Percentiles rank a stretch among this genome's conserved stretches.
These are phyloP conservation scores for Trifolium pratense DNA, from an alignment of 306 rosid species.

Conservation along the genomic window DNA sequence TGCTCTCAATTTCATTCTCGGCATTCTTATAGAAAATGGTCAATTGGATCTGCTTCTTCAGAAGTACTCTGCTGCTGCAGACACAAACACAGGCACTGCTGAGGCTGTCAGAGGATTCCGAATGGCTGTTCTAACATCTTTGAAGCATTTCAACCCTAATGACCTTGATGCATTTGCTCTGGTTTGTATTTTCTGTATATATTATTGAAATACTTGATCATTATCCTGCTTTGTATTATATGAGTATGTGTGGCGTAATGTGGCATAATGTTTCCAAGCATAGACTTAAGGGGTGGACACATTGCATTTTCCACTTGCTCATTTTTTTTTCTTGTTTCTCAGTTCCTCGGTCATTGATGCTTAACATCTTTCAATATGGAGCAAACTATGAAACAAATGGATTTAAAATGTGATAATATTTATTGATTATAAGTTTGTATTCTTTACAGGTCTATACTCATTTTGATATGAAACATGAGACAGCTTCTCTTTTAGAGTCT, in stretches of 20 bases:
- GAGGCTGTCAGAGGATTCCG: constrained; percentile 94
- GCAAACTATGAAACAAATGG: constrained; percentile 27
- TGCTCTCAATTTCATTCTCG: constrained; percentile 92
- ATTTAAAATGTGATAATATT: constrained; percentile 1
- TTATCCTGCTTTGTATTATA: constrained; percentile 8
- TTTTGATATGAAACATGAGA: constrained; percentile 97
- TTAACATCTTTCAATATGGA: constrained; percentile 37
- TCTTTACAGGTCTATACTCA: constrained; percentile 83
- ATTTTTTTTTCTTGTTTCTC: not conserved
- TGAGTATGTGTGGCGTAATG: not conserved
- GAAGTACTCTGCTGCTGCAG: constrained; percentile 93
- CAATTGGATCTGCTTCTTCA: constrained; percentile 97
- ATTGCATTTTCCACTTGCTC: constrained; percentile 26
- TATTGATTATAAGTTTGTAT: constrained; percentile 22
- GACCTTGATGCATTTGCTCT: constrained; percentile 96
- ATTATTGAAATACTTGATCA: constrained; percentile 8
- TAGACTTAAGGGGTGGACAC: constrained; percentile 1
- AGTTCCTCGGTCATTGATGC: not conserved
- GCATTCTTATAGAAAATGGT: constrained; percentile 94
- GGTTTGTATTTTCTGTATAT: constrained; percentile 61
- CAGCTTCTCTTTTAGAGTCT: constrained; percentile 88
- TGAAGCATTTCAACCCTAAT: constrained; percentile 93
- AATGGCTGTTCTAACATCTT: constrained; percentile 96
- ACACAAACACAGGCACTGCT: constrained; percentile 73
- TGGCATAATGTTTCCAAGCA: constrained; percentile 32